Percentiles rank a stretch among this genome's conserved stretches.
Conservation (phyloP, 768 basidiomycete genomes). For the Tylopilus plumbeoviolaceoides region DNA sequence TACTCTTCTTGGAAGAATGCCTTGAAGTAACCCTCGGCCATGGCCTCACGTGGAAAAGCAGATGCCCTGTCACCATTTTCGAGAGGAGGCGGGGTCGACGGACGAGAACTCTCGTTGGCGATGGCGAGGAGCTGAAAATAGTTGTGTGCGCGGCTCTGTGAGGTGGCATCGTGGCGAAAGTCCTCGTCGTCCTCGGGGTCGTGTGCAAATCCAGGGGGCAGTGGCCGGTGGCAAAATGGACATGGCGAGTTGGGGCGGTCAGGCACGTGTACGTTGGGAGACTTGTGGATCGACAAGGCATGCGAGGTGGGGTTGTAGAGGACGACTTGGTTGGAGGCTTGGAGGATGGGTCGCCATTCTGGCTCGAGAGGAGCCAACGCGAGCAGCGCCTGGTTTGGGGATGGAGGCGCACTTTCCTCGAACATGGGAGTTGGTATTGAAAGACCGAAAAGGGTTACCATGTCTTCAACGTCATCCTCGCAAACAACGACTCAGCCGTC, state of each 20-base stretch:
- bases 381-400: constrained; percentile 30
- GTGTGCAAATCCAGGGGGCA: constrained; percentile 44
- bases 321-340: constrained; percentile 82
- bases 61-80: constrained; percentile 12
- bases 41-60: constrained; percentile 61
- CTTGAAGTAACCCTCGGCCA: constrained; percentile 92
- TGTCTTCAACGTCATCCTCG: background rate
- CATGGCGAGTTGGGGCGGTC: constrained; percentile 38
- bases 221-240: constrained; percentile 69
- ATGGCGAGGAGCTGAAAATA: constrained; percentile 78
- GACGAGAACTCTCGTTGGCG: constrained; percentile 59
- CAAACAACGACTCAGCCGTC: too few relatives aligned
- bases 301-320: constrained; percentile 85
- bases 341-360: constrained; percentile 77
- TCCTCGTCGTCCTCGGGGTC: constrained; percentile 23
- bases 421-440: constrained; percentile 23
- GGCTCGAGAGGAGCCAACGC: constrained; percentile 22
- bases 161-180: constrained; percentile 37
- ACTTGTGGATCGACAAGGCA: constrained; percentile 61
- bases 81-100: constrained; percentile 45
- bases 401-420: constrained; percentile 31
- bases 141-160: constrained; percentile 56
- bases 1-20: constrained; percentile 90
- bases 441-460: background rate
- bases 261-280: constrained; percentile 24